phyloP scores from a whole-genome alignment of 345 rosid species.

The Syzygium aromaticum region DNA sequence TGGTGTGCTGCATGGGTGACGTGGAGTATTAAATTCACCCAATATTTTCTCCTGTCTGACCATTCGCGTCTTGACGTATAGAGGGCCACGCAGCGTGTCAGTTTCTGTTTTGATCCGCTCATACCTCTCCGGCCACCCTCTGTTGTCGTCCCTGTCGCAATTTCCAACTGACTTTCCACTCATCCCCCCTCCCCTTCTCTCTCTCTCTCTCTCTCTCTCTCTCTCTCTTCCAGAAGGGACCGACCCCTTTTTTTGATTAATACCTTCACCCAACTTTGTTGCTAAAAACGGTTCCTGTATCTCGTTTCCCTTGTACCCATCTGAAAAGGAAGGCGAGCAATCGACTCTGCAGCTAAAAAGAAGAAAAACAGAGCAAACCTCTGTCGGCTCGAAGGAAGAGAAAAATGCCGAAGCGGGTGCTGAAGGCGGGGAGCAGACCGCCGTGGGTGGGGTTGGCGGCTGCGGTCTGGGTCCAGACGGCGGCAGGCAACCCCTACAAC shows the following conservation, averaged over 20 bases:
- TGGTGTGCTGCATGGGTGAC: no score
- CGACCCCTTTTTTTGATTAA: background rate
- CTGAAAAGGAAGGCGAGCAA: background rate
- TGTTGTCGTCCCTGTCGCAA: background rate
- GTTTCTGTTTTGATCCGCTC: background rate
- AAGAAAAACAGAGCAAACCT: background rate
- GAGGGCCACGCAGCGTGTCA: background rate
- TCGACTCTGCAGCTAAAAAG: background rate
- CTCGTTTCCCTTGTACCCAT: background rate
- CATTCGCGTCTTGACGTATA: background rate
- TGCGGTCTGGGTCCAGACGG: slow-evolving; percentile 76
- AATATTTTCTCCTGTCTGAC: background rate
- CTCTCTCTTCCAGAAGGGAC: background rate
- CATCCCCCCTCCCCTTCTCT: background rate
- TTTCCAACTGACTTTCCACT: background rate
- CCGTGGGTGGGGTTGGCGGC: slow-evolving; percentile 98
- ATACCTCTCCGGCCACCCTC: background rate
- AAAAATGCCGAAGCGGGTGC: slow-evolving; percentile 8
- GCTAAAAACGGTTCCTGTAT: background rate
- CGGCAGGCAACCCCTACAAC: slow-evolving; percentile 59
- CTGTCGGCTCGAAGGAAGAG: background rate
- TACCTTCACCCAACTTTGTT: background rate
- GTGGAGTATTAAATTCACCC: no score
- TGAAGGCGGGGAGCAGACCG: slow-evolving; percentile 81
- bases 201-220: background rate